Evolutionary conservation across 2,329 filamentous ascomycete species (phyloP).

Genomic region (Paecilomyces fulvus): DNA sequence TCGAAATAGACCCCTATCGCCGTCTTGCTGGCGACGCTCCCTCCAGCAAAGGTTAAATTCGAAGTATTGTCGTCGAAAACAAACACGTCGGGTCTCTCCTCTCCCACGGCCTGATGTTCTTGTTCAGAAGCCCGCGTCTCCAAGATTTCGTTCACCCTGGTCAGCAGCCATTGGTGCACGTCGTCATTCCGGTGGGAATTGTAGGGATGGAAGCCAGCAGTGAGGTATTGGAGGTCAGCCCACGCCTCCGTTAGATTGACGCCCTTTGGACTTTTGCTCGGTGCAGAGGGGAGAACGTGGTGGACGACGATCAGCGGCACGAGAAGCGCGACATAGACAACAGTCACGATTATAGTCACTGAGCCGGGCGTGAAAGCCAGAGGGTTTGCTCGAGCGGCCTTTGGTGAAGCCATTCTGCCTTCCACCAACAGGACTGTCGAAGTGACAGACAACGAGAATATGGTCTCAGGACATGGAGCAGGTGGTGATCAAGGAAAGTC

Average conservation of each 20-base stretch:
- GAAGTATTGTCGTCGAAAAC: conserved; percentile 72
- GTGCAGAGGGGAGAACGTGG: conserved; percentile 62
- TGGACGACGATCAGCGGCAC: conserved; percentile 66
- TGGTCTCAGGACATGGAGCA: background rate
- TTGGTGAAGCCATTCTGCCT: conserved; percentile 23
- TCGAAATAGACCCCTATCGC: conserved; percentile 70
- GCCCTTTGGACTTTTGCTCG: conserved; percentile 50
- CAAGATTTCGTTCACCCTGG: conserved; percentile 62
- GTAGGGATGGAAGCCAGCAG: conserved; percentile 72
- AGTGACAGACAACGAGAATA: background rate
- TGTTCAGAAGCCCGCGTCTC: conserved; percentile 43
- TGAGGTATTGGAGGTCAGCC: conserved; percentile 70
- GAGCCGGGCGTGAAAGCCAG: conserved; percentile 71
- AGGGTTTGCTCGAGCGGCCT: conserved; percentile 29
- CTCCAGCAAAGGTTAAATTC: conserved; percentile 63
- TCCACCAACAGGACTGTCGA: background rate
- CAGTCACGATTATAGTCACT: conserved; percentile 70
- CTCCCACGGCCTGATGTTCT: conserved; percentile 9
- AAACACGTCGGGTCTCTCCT: conserved; percentile 34
- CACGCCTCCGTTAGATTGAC: conserved; percentile 80
- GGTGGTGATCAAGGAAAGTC: background rate
- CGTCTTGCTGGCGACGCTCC: conserved; percentile 27
- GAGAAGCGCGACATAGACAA: conserved; percentile 69
- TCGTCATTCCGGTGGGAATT: conserved; percentile 78
- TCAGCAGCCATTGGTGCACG: conserved; percentile 67